Evolutionary conservation across 306 rosid species (phyloP).

Genomic region (Trifolium dubium): DNA sequence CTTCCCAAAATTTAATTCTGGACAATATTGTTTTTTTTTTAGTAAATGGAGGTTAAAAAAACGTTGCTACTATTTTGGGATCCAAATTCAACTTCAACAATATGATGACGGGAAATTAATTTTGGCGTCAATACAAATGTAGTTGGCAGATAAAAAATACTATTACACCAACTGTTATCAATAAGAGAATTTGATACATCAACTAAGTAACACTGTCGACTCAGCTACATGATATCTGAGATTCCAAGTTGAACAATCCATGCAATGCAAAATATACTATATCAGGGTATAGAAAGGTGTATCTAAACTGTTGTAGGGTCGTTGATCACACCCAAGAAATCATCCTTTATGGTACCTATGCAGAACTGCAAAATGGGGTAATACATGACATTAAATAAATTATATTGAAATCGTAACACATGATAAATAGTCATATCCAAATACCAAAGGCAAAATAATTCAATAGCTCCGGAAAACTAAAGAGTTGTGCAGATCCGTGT

Average conservation of each 20-base stretch:
- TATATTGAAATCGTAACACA: not conserved
- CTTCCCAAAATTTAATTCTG: no score
- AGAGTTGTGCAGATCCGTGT: not conserved
- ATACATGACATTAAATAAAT: not conserved
- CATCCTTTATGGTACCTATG: constrained; percentile 96
- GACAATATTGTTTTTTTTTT: no score
- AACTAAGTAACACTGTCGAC: not conserved
- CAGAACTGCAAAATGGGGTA: constrained; percentile 68
- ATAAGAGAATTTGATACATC: constrained; percentile 1
- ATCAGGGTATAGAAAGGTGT: constrained; percentile 3
- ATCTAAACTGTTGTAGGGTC: constrained; percentile 68
- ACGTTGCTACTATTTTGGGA: not conserved
- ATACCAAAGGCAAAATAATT: not conserved
- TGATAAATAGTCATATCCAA: constrained; percentile 8
- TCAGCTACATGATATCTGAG: constrained; percentile 10
- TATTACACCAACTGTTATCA: not conserved
- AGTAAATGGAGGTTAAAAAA: not conserved
- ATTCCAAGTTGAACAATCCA: constrained; percentile 29
- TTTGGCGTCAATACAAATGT: not conserved
- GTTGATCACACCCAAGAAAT: constrained; percentile 96
- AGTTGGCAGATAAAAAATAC: not conserved
- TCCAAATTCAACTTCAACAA: not conserved
- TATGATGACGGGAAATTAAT: not conserved
- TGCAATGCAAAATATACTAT: not conserved
- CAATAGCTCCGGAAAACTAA: constrained; percentile 1